Percentiles rank a stretch among this genome's conserved stretches.
Evolutionary conservation across 306 rosid genomes (phyloP).

Genomic region (Cucurbita ficifolia): DNA sequence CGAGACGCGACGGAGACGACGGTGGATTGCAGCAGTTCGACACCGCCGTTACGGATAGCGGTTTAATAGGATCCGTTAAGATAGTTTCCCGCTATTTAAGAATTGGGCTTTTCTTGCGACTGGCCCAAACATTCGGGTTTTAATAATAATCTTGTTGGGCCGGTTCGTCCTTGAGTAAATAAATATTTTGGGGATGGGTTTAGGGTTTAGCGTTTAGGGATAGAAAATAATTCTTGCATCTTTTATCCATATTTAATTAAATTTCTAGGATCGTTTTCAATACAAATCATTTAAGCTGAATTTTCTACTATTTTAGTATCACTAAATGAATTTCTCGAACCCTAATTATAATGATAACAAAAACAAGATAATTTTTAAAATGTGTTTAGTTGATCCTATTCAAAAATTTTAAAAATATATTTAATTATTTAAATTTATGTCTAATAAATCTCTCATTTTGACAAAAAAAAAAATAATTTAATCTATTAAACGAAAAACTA

Average conservation of each 20-base stretch:
- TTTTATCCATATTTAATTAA: no score
- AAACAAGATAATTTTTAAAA: no score
- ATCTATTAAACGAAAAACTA: no score
- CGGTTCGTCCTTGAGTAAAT: not conserved
- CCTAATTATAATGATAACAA: no score
- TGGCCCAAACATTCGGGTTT: not conserved
- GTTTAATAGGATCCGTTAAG: not conserved
- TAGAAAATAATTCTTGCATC: not conserved
- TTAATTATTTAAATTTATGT: no score
- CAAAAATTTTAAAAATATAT: no score
- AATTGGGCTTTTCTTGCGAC: not conserved
- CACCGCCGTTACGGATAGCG: not conserved
- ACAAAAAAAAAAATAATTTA: no score
- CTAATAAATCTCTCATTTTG: no score
- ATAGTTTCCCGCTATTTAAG: not conserved
- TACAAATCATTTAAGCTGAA: not conserved
- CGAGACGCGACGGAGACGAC: slow-evolving; percentile 2
- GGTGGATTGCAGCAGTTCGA: not conserved
- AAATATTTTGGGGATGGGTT: not conserved
- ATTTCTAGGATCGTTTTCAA: not conserved
- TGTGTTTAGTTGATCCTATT: no score
- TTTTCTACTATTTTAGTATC: no score
- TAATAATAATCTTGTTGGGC: not conserved
- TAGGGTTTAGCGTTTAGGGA: not conserved
- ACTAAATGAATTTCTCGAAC: no score